Conservation (phyloP, 2,329 filamentous ascomycete genomes). For the Fusarium aywerte region DNA sequence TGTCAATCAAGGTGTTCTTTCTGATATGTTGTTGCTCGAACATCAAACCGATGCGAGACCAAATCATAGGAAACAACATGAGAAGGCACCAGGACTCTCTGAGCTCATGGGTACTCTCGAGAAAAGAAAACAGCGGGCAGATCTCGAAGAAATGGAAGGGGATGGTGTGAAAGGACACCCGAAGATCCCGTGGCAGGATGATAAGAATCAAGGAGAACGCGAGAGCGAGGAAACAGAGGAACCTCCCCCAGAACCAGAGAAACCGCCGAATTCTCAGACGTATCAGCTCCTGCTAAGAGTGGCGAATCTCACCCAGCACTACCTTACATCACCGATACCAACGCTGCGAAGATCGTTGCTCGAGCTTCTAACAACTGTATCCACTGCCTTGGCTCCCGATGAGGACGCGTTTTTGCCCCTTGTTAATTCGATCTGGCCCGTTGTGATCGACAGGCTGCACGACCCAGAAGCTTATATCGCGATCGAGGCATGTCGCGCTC, state of each 20-base stretch:
- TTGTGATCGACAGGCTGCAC: conserved; percentile 74
- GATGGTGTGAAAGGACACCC: conserved; percentile 48
- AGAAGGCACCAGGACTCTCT: conserved; percentile 52
- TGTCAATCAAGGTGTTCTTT: conserved; percentile 81
- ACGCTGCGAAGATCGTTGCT: conserved; percentile 82
- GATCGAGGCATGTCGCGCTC: conserved; percentile 74
- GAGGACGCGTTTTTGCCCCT: conserved; percentile 88
- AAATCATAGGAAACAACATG: conserved; percentile 57
- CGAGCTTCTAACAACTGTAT: conserved; percentile 77
- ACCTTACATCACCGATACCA: conserved; percentile 86
- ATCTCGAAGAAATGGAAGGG: conserved; percentile 50
- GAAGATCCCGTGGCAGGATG: conserved; percentile 52
- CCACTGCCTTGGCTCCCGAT: conserved; percentile 76
- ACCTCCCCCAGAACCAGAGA: conserved; percentile 57
- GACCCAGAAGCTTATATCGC: conserved; percentile 76
- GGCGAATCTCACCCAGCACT: conserved; percentile 85
- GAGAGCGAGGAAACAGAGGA: conserved; percentile 51
- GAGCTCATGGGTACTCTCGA: conserved; percentile 69
- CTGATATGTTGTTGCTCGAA: conserved; percentile 60
- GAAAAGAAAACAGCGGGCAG: conserved; percentile 56
- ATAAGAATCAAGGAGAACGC: conserved; percentile 50
- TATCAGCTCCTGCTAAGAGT: conserved; percentile 87
- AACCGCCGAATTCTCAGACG: conserved; percentile 77
- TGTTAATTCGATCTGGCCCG: conserved; percentile 91
- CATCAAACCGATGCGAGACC: conserved; percentile 50